Evolutionary conservation across 2,329 filamentous ascomycete species (phyloP).

Genomic region (Apiospora arundinis): DNA sequence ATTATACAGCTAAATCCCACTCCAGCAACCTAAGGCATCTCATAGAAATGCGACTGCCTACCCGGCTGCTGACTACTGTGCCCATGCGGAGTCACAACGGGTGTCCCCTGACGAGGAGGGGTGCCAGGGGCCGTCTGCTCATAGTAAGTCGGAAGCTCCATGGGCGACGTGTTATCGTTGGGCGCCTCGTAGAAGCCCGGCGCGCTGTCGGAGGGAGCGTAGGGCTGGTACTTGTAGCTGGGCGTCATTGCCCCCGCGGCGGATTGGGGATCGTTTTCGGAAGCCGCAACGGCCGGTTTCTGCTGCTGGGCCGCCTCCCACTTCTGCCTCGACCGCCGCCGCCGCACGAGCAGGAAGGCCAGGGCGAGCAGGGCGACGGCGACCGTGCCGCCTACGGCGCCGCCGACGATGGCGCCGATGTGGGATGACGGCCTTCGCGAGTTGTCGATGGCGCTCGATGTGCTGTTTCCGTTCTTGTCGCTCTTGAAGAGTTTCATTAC

Average conservation of each 20-base stretch:
- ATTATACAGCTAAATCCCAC: not conserved
- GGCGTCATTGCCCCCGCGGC: not conserved
- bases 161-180: not conserved
- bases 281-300: not conserved
- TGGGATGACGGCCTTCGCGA: not conserved
- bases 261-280: not conserved
- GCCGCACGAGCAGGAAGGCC: not conserved
- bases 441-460: not conserved
- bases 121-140: not conserved
- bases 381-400: constrained; percentile 12
- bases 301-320: constrained; percentile 1
- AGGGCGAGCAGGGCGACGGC: not conserved
- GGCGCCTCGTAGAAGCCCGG: not conserved
- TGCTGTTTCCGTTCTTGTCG: not conserved
- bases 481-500: constrained; percentile 19
- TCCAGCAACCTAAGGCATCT: not conserved
- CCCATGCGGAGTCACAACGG: not conserved
- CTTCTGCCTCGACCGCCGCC: not conserved
- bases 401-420: constrained; percentile 13
- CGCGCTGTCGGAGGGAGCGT: not conserved
- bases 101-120: not conserved
- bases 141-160: not conserved
- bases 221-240: constrained; percentile 6
- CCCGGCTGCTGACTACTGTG: not conserved
- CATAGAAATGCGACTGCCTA: not conserved